Base-by-base conservation (phyloP, 225 moss, liverwort and hornwort species). In the Antitrichia curtipendula region DNA sequence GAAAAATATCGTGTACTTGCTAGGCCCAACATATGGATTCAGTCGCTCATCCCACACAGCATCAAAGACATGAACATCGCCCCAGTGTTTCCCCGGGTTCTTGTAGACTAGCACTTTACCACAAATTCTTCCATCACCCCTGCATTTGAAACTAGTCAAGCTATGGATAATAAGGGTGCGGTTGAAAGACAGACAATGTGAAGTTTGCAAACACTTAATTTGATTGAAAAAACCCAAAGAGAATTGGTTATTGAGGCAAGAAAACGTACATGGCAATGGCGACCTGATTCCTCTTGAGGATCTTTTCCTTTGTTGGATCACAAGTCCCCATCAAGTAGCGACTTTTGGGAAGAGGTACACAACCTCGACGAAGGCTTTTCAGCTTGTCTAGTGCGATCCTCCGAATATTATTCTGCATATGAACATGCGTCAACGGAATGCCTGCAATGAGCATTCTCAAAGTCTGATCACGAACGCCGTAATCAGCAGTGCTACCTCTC, bases 321-420 rank as follows among this genome's bases (percentile, higher is more conserved):
- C 92, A 93, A 80, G 95, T 96, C 53, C 93, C 95, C 93, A 96
- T 95, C 25, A 95, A 72, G 60, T 94, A 95, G 20, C 85, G 90
- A 17, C 91, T 90, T 10, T 84, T 53, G 2, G 82, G 66, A 71
- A 95, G 88, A 64, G 91, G 86, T 16, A 95, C 87, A 80, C 83
- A 95, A 80, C 96, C 95, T 87, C 77, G 86, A 6, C 87, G 80
- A 16, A 96, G 85, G 25, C 79, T 78, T 61, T 85, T 75, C 21
- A 93, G 17, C 74, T 76, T 95, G 16, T 88, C 86, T 24, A 87
- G 36, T 13, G 86, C 60, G 19, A 95, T 47, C 18, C n/a, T 77
- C 29, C 75, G 73, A 19, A 95, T 80, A 65, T 91, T 91, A 38
- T 87, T 78, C 5, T 91, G 93, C 83, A 96, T 87, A 13, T 91